Evolutionary conservation across 208 protist species (phyloP).

Genomic region (Leishmania mexicana): DNA sequence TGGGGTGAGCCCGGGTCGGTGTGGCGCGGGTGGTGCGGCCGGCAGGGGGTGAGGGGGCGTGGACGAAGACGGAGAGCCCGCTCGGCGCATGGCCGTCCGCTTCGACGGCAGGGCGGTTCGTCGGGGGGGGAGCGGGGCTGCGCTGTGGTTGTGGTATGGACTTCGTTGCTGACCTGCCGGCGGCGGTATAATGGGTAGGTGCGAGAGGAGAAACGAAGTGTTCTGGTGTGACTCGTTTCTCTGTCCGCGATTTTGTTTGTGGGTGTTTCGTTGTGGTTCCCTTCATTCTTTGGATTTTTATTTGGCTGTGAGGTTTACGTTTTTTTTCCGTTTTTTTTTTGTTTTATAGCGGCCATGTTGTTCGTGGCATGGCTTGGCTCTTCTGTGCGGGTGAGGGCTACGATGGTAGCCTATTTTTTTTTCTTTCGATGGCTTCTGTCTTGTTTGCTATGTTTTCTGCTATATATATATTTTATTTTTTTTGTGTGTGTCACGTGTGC

Average conservation of each 20-base stretch:
- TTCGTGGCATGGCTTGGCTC: too few relatives aligned
- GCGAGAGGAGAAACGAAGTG: background rate
- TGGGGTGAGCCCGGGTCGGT: background rate
- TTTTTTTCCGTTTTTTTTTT: background rate
- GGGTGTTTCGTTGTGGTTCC: background rate
- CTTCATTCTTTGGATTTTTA: background rate
- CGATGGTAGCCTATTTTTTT: background rate
- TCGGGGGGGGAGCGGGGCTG: too few relatives aligned
- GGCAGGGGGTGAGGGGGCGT: background rate
- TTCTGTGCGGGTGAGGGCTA: too few relatives aligned
- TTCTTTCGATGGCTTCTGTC: background rate
- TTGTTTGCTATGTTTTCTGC: background rate
- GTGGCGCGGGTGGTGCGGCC: background rate
- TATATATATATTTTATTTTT: background rate
- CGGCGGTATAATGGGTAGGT: too few relatives aligned
- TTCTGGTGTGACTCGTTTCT: background rate
- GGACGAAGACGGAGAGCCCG: background rate
- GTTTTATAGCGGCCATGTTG: background rate
- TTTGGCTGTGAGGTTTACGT: background rate
- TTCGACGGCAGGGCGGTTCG: too few relatives aligned
- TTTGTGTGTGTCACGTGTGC: too few relatives aligned
- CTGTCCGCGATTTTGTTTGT: background rate
- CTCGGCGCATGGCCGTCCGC: too few relatives aligned
- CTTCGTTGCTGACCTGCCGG: too few relatives aligned
- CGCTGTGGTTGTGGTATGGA: too few relatives aligned